Conservation (phyloP, 2,329 filamentous ascomycete genomes). For the Botrytis elliptica region DNA sequence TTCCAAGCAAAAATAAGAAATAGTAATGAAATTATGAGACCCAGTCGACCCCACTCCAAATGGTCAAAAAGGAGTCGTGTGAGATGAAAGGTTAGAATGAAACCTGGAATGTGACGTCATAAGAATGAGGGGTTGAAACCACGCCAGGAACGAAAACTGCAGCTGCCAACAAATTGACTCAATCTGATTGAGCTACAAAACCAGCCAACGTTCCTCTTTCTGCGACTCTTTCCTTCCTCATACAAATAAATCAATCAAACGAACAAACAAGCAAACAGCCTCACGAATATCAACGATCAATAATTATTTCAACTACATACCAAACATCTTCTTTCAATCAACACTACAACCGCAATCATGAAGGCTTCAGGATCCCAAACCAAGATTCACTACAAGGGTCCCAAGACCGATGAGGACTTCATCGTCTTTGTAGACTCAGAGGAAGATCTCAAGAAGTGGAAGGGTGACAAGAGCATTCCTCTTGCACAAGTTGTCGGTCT, state of each 20-base stretch:
- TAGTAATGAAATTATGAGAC: background rate
- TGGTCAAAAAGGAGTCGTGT: conserved; percentile 10
- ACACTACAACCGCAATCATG: conserved; percentile 43
- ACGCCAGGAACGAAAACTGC: conserved; percentile 30
- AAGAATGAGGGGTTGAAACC: conserved; percentile 21
- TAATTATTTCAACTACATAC: conserved; percentile 15
- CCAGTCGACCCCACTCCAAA: background rate
- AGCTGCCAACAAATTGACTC: conserved; percentile 19
- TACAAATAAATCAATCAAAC: background rate
- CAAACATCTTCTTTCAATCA: conserved; percentile 8
- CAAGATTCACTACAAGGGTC: conserved; percentile 71
- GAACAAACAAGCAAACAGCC: conserved; percentile 8
- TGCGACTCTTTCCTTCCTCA: conserved; percentile 17
- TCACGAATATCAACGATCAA: conserved; percentile 18
- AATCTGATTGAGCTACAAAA: conserved; percentile 37
- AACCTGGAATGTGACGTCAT: conserved; percentile 19
- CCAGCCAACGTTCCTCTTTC: conserved; percentile 26
- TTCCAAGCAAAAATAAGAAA: background rate
- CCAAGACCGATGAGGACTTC: conserved; percentile 63
- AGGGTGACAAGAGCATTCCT: conserved; percentile 72
- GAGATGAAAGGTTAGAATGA: conserved; percentile 15
- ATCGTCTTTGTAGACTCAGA: conserved; percentile 62
- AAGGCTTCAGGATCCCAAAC: conserved; percentile 54
- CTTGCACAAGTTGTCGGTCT: conserved; percentile 81
- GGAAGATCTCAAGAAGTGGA: conserved; percentile 75